These are phyloP conservation scores for Rickenella mellea DNA, from an alignment of 768 basidiomycete species.

Conservation along the genomic window DNA sequence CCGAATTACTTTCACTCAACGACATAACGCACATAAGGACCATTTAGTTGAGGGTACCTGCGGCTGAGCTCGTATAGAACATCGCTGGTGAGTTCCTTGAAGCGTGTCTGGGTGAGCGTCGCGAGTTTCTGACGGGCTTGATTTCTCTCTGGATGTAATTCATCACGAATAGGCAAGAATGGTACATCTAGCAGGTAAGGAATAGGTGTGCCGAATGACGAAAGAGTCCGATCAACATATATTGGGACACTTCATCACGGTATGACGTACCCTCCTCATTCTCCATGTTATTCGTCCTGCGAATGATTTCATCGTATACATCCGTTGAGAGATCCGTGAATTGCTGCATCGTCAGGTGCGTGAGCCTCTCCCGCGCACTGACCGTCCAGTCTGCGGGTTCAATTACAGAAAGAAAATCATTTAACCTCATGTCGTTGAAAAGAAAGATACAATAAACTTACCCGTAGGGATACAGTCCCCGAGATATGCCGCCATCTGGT, in stretches of 20 bases:
- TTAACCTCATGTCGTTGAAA: constrained; percentile 1
- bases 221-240: background rate
- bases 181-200: constrained; percentile 41
- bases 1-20: background rate
- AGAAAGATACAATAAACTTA: too few relatives aligned
- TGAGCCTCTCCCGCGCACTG: constrained; percentile 84
- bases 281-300: constrained; percentile 58
- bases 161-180: constrained; percentile 84
- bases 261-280: constrained; percentile 54
- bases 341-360: constrained; percentile 87
- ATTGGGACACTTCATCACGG: background rate
- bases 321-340: constrained; percentile 97
- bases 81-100: constrained; percentile 93
- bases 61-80: constrained; percentile 92
- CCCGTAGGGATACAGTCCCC: too few relatives aligned
- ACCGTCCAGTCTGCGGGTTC: constrained; percentile 74
- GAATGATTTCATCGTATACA: constrained; percentile 91
- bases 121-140: constrained; percentile 97
- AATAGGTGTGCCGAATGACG: background rate
- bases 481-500: too few relatives aligned
- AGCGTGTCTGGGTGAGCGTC: constrained; percentile 77
- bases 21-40: constrained; percentile 47
- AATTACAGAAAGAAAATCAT: constrained; percentile 18
- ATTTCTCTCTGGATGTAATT: constrained; percentile 97
- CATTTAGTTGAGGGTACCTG: constrained; percentile 92